Evolutionary conservation across 129 eudicot species (phyloP), one percentile per base, ranked within the genome.

Genomic region (Oenanthe sinensis): DNA sequence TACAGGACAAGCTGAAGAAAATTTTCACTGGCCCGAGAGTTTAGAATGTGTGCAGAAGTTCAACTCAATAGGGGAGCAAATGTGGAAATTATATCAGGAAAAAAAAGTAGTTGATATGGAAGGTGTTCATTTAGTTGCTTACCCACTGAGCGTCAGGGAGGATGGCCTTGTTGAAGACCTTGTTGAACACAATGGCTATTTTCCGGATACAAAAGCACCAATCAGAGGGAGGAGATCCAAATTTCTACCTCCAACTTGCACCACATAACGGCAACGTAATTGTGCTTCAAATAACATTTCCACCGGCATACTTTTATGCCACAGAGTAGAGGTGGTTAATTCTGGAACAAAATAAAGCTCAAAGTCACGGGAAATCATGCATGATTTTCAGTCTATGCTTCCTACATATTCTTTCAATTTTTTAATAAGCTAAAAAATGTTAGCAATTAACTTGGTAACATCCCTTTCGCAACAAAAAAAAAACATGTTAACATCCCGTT

Each of bases 181-280:
- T 48, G 84, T 42, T 60, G 87, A 83, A 6, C 52, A 76, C 17
- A 78, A 48, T 68, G 88, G 87, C 14, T 39, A 77, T 80, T 95
- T 95, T 75, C 99, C 97, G 0, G 97, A 95, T 80, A 91, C 98
- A 14, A 84, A 86, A 82, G 84, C 95, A 62, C 88, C 82, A 72
- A 81, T 95, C 3, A 87, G 87, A 76, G 97, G 99, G 77, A 95
- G 76, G 71, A 84, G 96, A 78, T 86, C 94, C 42, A 90, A 83
- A 78, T 77, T 91, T 82, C 74, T 95, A 69, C 93, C 97, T 43
- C 88, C 97, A 19, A 82, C 87, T 75, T 81, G 87, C 82, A 95
- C 99, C 42, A 91, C 97, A 60, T 92, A 90, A 77, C 12, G 75
- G 52, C 68, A 28, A 50, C 44, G 48, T 81, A 46, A 75, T 52